Percentiles rank a stretch among this genome's conserved stretches.
Conservation (phyloP, 192 early-diverging fungal genomes). For the Anaeromyces robustus region DNA sequence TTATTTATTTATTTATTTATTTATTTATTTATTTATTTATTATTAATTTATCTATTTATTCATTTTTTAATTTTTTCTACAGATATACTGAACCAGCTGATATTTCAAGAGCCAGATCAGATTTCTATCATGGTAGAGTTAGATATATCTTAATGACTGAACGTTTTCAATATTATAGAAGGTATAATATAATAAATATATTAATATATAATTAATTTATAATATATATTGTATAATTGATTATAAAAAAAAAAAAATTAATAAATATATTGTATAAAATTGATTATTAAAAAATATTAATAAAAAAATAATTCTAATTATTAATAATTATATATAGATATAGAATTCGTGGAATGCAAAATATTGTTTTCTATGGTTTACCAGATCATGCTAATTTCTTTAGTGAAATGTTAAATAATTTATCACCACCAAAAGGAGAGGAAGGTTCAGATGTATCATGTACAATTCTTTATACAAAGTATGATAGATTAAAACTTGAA, state of each 20-base stretch:
- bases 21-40: no score
- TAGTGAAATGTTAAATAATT: conserved; percentile 69
- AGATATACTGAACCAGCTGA: conserved; percentile 64
- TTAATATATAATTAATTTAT: no score
- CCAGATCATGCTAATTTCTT: conserved; percentile 79
- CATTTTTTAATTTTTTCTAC: no score
- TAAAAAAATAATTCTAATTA: no score
- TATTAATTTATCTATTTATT: no score
- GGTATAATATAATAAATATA: conserved; percentile 25
- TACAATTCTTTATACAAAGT: conserved; percentile 56
- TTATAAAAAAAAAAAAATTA: no score
- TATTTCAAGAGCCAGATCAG: conserved; percentile 54
- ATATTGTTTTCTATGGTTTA: conserved; percentile 79
- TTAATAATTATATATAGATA: conserved; percentile 24
- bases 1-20: no score
- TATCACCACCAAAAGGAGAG: conserved; percentile 32
- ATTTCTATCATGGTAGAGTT: conserved; percentile 67
- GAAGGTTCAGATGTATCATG: conserved; percentile 31
- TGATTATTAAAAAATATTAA: no score
- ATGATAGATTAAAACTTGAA: conserved; percentile 75
- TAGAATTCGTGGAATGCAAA: conserved; percentile 63
- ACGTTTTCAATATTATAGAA: conserved; percentile 89
- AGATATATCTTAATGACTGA: conserved; percentile 77
- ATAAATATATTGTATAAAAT: no score
- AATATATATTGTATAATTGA: no score